Base-by-base conservation (phyloP, 805 yeast genomes). In the Yarrowia hollandica region DNA sequence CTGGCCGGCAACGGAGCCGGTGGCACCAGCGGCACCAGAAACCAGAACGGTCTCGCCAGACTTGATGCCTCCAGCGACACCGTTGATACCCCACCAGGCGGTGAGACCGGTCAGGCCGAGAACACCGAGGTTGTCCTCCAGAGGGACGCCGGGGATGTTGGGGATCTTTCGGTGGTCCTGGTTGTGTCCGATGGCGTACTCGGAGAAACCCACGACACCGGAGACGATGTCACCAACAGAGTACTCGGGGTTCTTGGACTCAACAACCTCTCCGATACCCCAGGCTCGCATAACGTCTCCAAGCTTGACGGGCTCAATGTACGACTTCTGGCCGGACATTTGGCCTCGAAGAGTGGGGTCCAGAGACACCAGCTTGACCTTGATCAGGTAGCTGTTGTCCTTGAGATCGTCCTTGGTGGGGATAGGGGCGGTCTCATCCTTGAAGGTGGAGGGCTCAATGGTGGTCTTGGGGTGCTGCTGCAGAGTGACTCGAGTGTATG, bases 21-120 rank as follows among this genome's bases (percentile, higher is more conserved):
- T 92, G 60, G 97, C 97, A 44, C 97, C 98, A 2, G 97, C 97
- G 7, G 96, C 96, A 4, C 97, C 97, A 75, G 90, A 89, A 22
- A 89, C 84, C 46, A 91, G 76, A 41, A 87, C 79, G 64, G 72
- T 79, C 61, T 92, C 97, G 57, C 83, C 91, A 68, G 79, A 75
- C 65, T 88, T 69, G 35, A 88, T 86, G 1, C 77, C 67, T 67
- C 87, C 82, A 1, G 94, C 81, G 28, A 55, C 12, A 62, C 87
- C 90, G 33, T 77, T 73, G 46, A 82, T 73, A 61, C 91, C 82
- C 1, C 92, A 80, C 65, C 86, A 71, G 1, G 92, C 94, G 6
- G 97, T 91, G 62, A 90, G 74, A 1, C 90, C 94, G 14, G 59
- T 55, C 9, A 55, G 35, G 30, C 60, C 60, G 3, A 58, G 60